Conservation (phyloP, 805 yeast genomes). For the Ogataea paradorogensis region DNA sequence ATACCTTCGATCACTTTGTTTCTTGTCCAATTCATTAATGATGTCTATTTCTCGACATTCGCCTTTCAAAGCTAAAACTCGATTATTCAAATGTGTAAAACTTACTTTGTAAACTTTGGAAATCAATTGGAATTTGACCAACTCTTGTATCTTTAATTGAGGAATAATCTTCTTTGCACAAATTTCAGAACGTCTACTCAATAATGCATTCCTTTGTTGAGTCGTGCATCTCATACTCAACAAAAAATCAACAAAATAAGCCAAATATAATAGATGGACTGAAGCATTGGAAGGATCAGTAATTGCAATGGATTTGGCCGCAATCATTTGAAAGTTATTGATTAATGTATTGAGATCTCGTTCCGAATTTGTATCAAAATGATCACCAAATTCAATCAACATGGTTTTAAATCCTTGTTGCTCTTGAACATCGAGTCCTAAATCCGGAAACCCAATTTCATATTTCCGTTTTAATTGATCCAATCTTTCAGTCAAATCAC, state of each 20-base stretch:
- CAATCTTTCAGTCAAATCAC: constrained; percentile 10
- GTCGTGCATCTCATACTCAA: constrained; percentile 6
- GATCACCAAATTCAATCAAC: constrained; percentile 11
- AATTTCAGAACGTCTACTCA: constrained; percentile 6
- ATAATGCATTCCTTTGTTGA: constrained; percentile 7
- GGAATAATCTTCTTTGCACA: constrained; percentile 15
- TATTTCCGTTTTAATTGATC: constrained; percentile 13
- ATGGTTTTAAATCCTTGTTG: constrained; percentile 14
- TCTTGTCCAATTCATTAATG: constrained; percentile 12
- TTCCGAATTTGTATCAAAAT: constrained; percentile 5
- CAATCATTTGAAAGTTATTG: constrained; percentile 11
- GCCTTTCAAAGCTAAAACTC: constrained; percentile 18
- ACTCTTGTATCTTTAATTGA: constrained; percentile 9
- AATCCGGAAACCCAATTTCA: constrained; percentile 6
- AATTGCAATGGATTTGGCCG: constrained; percentile 12
- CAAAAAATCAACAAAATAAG: constrained; percentile 18
- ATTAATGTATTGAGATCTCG: constrained; percentile 9
- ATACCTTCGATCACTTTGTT: constrained; percentile 6
- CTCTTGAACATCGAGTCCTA: constrained; percentile 8
- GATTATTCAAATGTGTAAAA: constrained; percentile 11
- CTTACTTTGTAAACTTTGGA: constrained; percentile 15
- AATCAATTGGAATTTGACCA: constrained; percentile 17
- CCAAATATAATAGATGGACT: constrained; percentile 13
- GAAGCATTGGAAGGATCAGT: constrained; percentile 14
- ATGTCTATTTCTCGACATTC: constrained; percentile 18